Conservation (phyloP, 768 basidiomycete species). For the Naganishia randhawae region DNA sequence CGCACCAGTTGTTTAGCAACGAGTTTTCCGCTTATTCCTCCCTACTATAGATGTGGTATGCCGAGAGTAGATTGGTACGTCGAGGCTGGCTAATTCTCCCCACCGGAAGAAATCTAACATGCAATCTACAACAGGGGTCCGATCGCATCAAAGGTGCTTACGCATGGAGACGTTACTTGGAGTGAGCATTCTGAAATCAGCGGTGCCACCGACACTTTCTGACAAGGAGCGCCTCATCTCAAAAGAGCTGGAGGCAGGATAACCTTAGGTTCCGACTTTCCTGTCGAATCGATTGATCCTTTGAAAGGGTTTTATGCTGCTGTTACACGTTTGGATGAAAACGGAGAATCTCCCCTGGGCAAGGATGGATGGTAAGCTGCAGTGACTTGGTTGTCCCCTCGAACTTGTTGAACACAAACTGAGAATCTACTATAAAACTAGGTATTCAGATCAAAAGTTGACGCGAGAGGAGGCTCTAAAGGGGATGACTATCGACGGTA, state of each 20-base stretch:
- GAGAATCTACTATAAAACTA: conserved; percentile 41
- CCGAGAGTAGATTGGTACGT: conserved; percentile 64
- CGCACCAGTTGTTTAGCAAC: neutral
- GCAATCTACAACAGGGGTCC: conserved; percentile 56
- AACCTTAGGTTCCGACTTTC: conserved; percentile 89
- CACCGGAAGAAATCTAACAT: neutral
- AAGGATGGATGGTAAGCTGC: conserved; percentile 63
- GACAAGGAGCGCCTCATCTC: neutral
- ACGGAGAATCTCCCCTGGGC: conserved; percentile 79
- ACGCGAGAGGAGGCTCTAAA: conserved; percentile 71
- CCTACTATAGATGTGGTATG: conserved; percentile 87
- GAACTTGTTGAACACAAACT: neutral
- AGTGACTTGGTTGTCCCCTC: neutral
- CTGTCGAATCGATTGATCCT: conserved; percentile 85
- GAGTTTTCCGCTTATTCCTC: neutral
- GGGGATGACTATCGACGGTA: conserved; percentile 73
- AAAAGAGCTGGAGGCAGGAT: conserved; percentile 55
- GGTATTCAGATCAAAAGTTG: conserved; percentile 72
- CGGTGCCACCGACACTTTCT: neutral
- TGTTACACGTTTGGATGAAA: conserved; percentile 64
- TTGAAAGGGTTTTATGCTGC: conserved; percentile 87
- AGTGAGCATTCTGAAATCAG: conserved; percentile 55
- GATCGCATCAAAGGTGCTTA: conserved; percentile 83
- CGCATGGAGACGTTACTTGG: conserved; percentile 73
- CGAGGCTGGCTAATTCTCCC: conserved; percentile 50